Conservation (phyloP, 169 alveolate genomes). For the Cryptosporidium canis region DNA sequence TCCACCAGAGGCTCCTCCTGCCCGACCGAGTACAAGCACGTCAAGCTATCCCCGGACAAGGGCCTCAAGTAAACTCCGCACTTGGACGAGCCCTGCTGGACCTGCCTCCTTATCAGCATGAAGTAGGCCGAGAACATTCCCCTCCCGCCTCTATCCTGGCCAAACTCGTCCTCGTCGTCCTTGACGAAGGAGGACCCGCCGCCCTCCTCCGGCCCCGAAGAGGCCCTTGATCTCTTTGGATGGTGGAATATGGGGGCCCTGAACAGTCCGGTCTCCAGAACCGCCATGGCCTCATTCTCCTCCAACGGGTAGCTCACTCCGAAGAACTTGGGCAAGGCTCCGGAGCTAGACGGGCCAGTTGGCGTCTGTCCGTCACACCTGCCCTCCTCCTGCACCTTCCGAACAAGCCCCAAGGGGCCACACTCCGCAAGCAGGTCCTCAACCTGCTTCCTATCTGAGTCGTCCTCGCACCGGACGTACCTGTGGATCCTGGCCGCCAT, state of each 20-base stretch:
- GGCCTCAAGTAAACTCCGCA: conserved; percentile 40
- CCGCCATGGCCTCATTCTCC: conserved; percentile 76
- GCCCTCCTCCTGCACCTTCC: conserved; percentile 24
- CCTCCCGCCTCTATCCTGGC: conserved; percentile 73
- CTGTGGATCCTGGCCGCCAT: conserved; percentile 85
- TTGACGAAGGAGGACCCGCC: conserved; percentile 27
- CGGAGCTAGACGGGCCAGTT: neutral
- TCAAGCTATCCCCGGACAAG: conserved; percentile 31
- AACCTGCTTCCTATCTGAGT: conserved; percentile 10
- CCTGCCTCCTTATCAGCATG: conserved; percentile 28
- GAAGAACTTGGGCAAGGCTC: conserved; percentile 20
- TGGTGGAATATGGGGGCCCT: conserved; percentile 81
- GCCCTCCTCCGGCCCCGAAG: neutral
- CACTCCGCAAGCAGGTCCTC: conserved; percentile 24
- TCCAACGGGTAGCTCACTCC: conserved; percentile 60
- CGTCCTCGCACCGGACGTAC: conserved; percentile 74
- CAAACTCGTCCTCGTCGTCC: conserved; percentile 49
- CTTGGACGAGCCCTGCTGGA: conserved; percentile 17
- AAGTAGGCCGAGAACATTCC: conserved; percentile 22
- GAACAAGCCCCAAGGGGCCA: conserved; percentile 37
- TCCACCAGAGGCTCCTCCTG: conserved; percentile 88
- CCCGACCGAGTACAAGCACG: conserved; percentile 84
- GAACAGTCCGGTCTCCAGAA: conserved; percentile 77
- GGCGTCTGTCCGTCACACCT: conserved; percentile 72
- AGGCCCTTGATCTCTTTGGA: conserved; percentile 73